phyloP scores from a whole-genome alignment of 768 basidiomycete species.

The Suillus decipiens region DNA sequence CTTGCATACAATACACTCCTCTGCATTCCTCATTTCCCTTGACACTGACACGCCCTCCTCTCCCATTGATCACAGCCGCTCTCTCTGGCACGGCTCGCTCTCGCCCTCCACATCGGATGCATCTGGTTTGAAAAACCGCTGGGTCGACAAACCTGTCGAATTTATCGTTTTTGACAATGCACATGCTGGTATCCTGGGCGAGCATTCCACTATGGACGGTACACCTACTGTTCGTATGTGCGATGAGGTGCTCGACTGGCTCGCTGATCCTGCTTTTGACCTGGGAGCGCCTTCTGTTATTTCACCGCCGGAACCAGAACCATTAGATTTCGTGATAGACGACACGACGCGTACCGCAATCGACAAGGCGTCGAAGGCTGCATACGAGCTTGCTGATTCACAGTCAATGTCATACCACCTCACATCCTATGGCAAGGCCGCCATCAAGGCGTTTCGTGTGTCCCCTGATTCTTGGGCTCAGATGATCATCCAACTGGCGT shows the following conservation, averaged over 20 bases:
- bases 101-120: slow-evolving; percentile 19
- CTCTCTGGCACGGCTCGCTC: slow-evolving; percentile 63
- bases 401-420: slow-evolving; percentile 65
- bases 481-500: slow-evolving; percentile 89
- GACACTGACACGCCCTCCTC: slow-evolving; percentile 51
- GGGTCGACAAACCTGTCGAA: slow-evolving; percentile 90
- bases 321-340: slow-evolving; percentile 56
- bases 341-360: slow-evolving; percentile 50
- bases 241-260: slow-evolving; percentile 63
- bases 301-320: slow-evolving; percentile 37
- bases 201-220: slow-evolving; percentile 91
- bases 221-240: slow-evolving; percentile 77
- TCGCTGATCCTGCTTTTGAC: slow-evolving; percentile 65
- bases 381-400: slow-evolving; percentile 56
- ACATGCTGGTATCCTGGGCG: slow-evolving; percentile 86
- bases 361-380: slow-evolving; percentile 52
- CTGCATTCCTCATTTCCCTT: slow-evolving; percentile 83
- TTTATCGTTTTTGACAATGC: slow-evolving; percentile 85
- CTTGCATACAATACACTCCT: slow-evolving; percentile 75
- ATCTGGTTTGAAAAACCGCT: slow-evolving; percentile 68
- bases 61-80: slow-evolving; percentile 66
- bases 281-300: slow-evolving; percentile 41
- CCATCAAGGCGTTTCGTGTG: slow-evolving; percentile 84
- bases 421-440: slow-evolving; percentile 81
- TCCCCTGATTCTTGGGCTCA: slow-evolving; percentile 96